Conservation (phyloP, 352 stramenopile genomes). For the Blastocystis sp. region DNA sequence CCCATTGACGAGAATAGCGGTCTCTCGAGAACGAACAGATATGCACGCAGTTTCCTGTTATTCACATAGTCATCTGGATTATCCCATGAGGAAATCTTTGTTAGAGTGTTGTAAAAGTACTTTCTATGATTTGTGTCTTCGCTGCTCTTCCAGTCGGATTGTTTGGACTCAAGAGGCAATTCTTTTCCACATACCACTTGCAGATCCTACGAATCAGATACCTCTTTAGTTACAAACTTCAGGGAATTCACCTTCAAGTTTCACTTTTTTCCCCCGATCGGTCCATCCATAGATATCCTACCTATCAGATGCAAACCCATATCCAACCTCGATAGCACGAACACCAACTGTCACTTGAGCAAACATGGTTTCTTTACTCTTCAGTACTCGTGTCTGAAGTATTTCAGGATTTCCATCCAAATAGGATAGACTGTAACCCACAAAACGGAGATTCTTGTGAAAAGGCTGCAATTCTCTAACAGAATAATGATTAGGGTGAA, state of each 20-base stretch:
- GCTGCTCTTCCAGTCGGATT: background rate
- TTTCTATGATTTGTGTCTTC: constrained; percentile 2
- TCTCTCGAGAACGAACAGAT: constrained; percentile 26
- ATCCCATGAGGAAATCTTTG: background rate
- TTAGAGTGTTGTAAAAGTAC: constrained; percentile 19
- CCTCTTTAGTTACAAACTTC: no score
- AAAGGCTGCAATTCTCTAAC: background rate
- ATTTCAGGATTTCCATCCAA: background rate
- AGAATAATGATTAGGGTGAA: background rate
- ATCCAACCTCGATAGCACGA: background rate
- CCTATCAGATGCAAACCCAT: background rate
- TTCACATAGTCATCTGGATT: constrained; percentile 18
- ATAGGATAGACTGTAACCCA: constrained; percentile 30
- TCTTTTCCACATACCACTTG: background rate
- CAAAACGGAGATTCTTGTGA: constrained; percentile 31
- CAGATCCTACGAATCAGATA: background rate
- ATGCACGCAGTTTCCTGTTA: background rate
- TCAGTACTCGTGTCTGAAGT: constrained; percentile 20
- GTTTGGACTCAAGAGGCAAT: background rate
- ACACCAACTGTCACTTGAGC: constrained; percentile 18
- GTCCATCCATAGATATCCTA: constrained; percentile 52
- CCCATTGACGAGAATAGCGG: constrained; percentile 12
- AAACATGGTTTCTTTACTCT: constrained; percentile 16
- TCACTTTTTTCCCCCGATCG: background rate
- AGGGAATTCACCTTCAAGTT: constrained; percentile 2